Evolutionary conservation across 2,329 filamentous ascomycete genomes (phyloP).

Genomic region (Biscogniauxia sp.): DNA sequence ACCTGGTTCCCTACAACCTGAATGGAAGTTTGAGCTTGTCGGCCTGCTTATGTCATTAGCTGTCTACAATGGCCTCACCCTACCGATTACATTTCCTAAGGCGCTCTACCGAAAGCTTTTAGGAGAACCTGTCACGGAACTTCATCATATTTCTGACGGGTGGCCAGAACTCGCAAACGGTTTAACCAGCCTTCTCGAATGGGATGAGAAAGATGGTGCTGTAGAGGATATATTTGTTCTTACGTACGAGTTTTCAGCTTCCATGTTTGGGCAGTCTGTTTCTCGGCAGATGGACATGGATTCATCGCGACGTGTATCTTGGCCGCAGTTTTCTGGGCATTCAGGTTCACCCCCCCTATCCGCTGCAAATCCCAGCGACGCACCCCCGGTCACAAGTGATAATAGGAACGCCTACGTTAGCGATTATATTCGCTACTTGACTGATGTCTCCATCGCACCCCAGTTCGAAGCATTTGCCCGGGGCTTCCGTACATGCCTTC

Average conservation of each 20-base stretch:
- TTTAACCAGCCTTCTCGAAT: constrained; percentile 69
- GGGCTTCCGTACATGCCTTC: constrained; percentile 76
- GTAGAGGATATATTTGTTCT: constrained; percentile 80
- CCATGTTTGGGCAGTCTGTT: constrained; percentile 55
- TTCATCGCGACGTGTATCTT: constrained; percentile 38
- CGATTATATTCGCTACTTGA: constrained; percentile 84
- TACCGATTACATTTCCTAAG: constrained; percentile 85
- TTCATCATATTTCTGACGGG: constrained; percentile 79
- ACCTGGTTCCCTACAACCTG: constrained; percentile 74
- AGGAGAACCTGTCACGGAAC: constrained; percentile 62
- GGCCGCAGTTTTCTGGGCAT: constrained; percentile 51
- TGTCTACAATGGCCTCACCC: constrained; percentile 86
- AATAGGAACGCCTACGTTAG: constrained; percentile 77
- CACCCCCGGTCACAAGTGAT: constrained; percentile 72
- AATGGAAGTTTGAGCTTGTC: constrained; percentile 88
- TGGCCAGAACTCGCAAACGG: constrained; percentile 82
- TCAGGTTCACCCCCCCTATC: constrained; percentile 26
- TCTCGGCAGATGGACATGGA: constrained; percentile 61
- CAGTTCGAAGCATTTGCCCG: constrained; percentile 79
- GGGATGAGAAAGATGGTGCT: constrained; percentile 70
- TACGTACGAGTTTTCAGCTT: constrained; percentile 80
- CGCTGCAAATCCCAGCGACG: constrained; percentile 48
- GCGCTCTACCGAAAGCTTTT: constrained; percentile 81
- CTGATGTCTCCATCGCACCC: constrained; percentile 70
- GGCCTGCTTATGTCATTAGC: constrained; percentile 87